Percentiles rank a stretch among this genome's conserved stretches.
Evolutionary conservation across 225 moss, liverwort and hornwort species (phyloP).

Genomic region (Ulota crispa): DNA sequence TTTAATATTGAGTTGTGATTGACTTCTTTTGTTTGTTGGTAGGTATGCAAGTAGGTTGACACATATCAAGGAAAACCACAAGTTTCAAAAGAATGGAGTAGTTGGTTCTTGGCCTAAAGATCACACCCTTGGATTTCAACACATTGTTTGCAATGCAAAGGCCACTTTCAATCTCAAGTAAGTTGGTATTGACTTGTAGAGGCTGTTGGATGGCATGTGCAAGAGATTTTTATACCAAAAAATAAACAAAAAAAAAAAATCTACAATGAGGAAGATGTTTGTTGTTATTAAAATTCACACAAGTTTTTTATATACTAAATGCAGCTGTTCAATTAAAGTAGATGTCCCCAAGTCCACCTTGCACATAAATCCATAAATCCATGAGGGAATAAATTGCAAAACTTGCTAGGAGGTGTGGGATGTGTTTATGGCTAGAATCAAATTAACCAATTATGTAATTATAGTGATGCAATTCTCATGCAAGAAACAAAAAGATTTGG

Average conservation of each 20-base stretch:
- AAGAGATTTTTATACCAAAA: not conserved
- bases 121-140: slow-evolving; percentile 68
- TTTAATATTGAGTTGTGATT: not conserved
- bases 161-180: slow-evolving; percentile 76
- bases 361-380: too few species aligned
- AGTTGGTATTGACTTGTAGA: slow-evolving; percentile 15
- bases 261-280: not conserved
- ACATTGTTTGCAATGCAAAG: slow-evolving; percentile 67
- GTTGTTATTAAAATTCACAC: not conserved
- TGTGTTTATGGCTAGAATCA: too few species aligned
- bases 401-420: too few species aligned
- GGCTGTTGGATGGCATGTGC: not conserved
- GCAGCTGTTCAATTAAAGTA: too few species aligned
- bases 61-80: slow-evolving; percentile 82
- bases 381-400: too few species aligned
- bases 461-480: too few species aligned
- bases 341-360: too few species aligned
- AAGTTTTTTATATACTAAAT: not conserved
- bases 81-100: slow-evolving; percentile 74
- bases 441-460: too few species aligned
- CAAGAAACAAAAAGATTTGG: too few species aligned
- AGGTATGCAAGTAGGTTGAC: slow-evolving; percentile 91
- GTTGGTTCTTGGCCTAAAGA: slow-evolving; percentile 54
- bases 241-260: not conserved
- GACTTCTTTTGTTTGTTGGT: slow-evolving; percentile 1